Evolutionary conservation across 2,329 filamentous ascomycete genomes (phyloP), one percentile per base, ranked within the genome.

Genomic region (Xylariaceae sp.): DNA sequence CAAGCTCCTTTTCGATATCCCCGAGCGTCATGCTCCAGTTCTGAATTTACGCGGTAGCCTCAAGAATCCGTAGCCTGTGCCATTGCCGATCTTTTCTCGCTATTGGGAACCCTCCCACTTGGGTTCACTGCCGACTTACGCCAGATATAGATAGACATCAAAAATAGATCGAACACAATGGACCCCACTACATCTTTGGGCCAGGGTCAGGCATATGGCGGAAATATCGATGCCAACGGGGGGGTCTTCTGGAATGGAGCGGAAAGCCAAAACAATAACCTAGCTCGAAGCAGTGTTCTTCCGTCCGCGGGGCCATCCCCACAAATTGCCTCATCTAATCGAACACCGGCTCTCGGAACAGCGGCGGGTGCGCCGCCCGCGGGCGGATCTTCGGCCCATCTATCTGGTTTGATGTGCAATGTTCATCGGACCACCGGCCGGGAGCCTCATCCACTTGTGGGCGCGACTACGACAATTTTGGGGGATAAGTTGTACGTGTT

Each of bases 401-500:
- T 86, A 8, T 86, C 83, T 0, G 83, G 83, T 0, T 69, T 86
- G 51, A 85, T 86, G 82, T 86, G 83, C 66, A 86, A 86, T 67
- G 83, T 86, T n/a, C 83, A 86, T 64, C 77, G 91, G 60, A 97
- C 94, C 1, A 97, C 92, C 0, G 94, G 94, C 37, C 85, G 85
- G 58, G 91, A 97, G 68, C 94, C 94, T 2, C 90, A 89, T 66
- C 88, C 94, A 2, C 76, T 97, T 2, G 94, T 99, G 0, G 94
- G 94, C 34, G 92, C 94, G 4, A 96, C 94, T 0, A 97, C 94
- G 0, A 97, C 94, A 0, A 89, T 97, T 47, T 72, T 99, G 1
- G 94, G 92, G 31, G 94, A 99, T 71, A 96, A 95, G 71, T 79
- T 99, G 27, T 99, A 96, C 70, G 91, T 97, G 3, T 99, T 97